These are phyloP conservation scores for Aegilops speltoides DNA, from an alignment of 176 grass and related monocot genomes.

Conservation along the genomic window DNA sequence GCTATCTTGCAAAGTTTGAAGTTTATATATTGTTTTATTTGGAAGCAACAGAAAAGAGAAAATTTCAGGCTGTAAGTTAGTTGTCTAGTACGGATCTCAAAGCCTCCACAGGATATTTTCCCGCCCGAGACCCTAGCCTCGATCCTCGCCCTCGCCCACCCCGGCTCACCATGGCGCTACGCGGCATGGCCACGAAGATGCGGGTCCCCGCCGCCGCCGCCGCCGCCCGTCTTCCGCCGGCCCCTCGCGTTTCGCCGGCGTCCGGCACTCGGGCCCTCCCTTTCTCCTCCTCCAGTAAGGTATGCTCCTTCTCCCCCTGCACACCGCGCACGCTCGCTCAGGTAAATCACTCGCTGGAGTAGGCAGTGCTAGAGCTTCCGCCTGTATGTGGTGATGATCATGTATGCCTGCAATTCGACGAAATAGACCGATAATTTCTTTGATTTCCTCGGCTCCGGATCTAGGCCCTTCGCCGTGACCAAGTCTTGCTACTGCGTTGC, in stretches of 20 bases:
- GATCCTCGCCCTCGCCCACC: background rate
- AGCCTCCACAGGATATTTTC: no score
- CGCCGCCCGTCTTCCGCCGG: no score
- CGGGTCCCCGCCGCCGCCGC: background rate
- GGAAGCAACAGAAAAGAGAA: no score
- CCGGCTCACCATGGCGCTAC: background rate
- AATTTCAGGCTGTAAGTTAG: no score
- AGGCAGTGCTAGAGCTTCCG: background rate
- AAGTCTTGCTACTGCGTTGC: no score
- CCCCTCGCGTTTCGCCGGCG: background rate
- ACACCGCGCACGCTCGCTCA: background rate
- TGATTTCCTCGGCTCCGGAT: background rate
- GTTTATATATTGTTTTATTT: no score
- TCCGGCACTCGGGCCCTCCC: background rate
- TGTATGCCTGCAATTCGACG: background rate
- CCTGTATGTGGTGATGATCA: background rate
- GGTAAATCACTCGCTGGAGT: background rate
- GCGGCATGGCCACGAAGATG: background rate
- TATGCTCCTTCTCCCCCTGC: no score
- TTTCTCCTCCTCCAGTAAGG: background rate
- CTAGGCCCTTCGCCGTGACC: background rate
- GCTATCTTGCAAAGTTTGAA: no score
- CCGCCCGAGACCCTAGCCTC: background rate
- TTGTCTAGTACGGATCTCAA: no score
- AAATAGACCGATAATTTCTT: background rate